phyloP scores from a whole-genome alignment of 2,329 filamentous ascomycete genomes.

The Cercospora berteroae region DNA sequence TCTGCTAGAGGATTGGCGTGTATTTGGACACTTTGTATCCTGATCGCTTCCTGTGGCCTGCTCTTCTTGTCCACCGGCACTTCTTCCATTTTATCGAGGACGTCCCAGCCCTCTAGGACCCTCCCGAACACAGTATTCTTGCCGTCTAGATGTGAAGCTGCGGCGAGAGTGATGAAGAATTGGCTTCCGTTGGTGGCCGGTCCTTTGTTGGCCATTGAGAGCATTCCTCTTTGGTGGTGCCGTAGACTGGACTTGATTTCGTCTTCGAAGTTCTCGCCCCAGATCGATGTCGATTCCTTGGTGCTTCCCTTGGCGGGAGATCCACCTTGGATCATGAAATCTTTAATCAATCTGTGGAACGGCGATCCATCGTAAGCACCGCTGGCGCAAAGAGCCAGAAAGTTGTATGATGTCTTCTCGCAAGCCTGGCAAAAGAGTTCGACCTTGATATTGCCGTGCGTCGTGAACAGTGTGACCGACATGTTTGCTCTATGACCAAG shows the following conservation, averaged over 20 bases:
- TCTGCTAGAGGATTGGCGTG: constrained; percentile 76
- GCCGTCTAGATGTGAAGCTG: constrained; percentile 76
- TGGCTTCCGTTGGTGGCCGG: constrained; percentile 90
- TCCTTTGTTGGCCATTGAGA: constrained; percentile 95
- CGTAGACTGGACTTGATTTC: constrained; percentile 74
- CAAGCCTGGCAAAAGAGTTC: constrained; percentile 95
- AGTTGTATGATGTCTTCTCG: constrained; percentile 88
- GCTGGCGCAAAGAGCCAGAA: constrained; percentile 80
- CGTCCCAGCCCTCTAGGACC: constrained; percentile 59
- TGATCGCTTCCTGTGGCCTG: constrained; percentile 64
- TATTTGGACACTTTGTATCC: constrained; percentile 68
- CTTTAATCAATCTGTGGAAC: constrained; percentile 76
- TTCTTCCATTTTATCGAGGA: constrained; percentile 68
- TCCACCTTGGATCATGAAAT: constrained; percentile 79
- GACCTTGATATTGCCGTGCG: constrained; percentile 84
- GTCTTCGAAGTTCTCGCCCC: constrained; percentile 70
- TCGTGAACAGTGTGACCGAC: constrained; percentile 72
- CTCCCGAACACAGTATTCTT: constrained; percentile 82
- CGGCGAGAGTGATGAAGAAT: constrained; percentile 77
- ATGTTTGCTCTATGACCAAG: constrained; percentile 33
- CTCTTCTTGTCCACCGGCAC: constrained; percentile 76
- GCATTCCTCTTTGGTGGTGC: constrained; percentile 85
- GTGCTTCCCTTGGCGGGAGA: constrained; percentile 48
- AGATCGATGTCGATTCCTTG: constrained; percentile 62
- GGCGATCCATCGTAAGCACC: constrained; percentile 72